phyloP scores from a whole-genome alignment of 2,329 filamentous ascomycete genomes.

The Hypomyces rosellus region DNA sequence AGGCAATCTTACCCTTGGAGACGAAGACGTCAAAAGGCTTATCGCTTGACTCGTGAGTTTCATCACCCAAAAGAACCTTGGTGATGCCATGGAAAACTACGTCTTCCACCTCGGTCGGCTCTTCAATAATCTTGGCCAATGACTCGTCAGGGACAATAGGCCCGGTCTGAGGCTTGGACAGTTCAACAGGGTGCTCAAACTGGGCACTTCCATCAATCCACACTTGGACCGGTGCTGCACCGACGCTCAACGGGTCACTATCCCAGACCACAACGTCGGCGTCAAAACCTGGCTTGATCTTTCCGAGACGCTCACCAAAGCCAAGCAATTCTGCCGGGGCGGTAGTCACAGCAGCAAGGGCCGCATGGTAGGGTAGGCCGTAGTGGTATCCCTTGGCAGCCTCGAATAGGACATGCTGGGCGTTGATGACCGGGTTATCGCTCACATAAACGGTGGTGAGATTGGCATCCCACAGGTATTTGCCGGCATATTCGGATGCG shows the following conservation, averaged over 20 bases:
- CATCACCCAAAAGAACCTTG: conserved; percentile 42
- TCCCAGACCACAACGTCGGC: conserved; percentile 59
- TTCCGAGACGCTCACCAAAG: conserved; percentile 51
- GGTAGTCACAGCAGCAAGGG: conserved; percentile 51
- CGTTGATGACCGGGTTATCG: conserved; percentile 64
- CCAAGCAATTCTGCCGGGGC: conserved; percentile 53
- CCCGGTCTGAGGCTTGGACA: conserved; percentile 41
- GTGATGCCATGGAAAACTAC: conserved; percentile 53
- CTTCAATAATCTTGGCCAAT: conserved; percentile 36
- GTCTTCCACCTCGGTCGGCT: conserved; percentile 31
- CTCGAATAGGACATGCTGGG: conserved; percentile 63
- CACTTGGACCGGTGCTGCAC: conserved; percentile 53
- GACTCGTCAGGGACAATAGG: conserved; percentile 35
- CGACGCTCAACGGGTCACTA: conserved; percentile 54
- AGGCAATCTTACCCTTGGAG: conserved; percentile 46
- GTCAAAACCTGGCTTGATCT: conserved; percentile 55
- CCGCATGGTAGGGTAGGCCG: conserved; percentile 54
- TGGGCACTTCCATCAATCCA: conserved; percentile 59
- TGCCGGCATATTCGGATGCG: conserved; percentile 60
- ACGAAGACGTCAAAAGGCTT: conserved; percentile 44
- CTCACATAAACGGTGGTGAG: conserved; percentile 63
- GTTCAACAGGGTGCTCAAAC: conserved; percentile 43
- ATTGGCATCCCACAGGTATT: conserved; percentile 57
- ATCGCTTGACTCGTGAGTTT: conserved; percentile 27
- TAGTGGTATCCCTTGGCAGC: conserved; percentile 55